Evolutionary conservation across 176 grass and related monocot species (phyloP).

Genomic region (Avena sativa): DNA sequence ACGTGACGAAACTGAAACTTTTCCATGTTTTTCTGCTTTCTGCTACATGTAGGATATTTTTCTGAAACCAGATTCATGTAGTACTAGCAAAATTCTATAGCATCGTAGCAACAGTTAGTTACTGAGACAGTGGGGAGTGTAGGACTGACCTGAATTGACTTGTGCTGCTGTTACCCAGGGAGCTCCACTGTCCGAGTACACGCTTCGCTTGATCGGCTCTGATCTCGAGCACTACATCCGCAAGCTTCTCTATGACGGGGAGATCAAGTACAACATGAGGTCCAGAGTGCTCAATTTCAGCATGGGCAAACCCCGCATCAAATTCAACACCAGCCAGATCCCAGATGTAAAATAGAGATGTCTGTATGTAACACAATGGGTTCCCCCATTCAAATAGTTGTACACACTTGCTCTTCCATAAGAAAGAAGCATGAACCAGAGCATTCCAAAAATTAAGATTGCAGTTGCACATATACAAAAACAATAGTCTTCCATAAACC

Average conservation of each 20-base stretch:
- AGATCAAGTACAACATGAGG: constrained; percentile 98
- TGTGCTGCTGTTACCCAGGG: constrained; percentile 53
- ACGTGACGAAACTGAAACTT: background rate
- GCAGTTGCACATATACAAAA: background rate
- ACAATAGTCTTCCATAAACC: background rate
- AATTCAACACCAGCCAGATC: constrained; percentile 86
- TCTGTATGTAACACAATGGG: background rate
- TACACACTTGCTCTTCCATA: constrained; percentile 30
- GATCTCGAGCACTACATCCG: constrained; percentile 94
- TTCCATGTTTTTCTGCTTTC: background rate
- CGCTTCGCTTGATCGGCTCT: constrained; percentile 81
- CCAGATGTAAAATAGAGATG: constrained; percentile 48
- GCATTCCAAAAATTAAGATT: background rate
- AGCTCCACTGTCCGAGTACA: constrained; percentile 82
- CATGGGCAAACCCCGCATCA: constrained; percentile 92
- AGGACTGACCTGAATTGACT: constrained; percentile 4
- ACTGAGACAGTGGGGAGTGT: background rate
- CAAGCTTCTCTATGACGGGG: constrained; percentile 83
- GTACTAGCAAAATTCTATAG: background rate
- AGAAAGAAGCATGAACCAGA: constrained; percentile 1
- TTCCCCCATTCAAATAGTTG: constrained; percentile 8
- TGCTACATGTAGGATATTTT: background rate
- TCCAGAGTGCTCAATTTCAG: constrained; percentile 87
- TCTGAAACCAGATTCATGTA: background rate
- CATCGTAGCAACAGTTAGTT: background rate